Base-by-base conservation (phyloP, 2,329 filamentous ascomycete species). In the Bipolaris gigantea region DNA sequence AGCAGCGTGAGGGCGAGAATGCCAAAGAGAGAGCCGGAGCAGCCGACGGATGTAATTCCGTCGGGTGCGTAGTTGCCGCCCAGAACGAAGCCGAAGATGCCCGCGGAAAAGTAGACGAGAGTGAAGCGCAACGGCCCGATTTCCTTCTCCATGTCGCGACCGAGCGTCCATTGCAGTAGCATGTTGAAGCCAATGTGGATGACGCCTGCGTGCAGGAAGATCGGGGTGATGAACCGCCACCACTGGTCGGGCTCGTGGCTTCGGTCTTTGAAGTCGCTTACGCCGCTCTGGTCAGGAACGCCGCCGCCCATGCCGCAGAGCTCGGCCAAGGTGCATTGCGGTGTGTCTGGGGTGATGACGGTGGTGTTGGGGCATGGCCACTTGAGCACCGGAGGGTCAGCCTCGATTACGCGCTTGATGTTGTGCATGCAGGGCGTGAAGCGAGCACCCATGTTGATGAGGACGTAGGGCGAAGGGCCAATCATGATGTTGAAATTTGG, bases 151-250 rank as follows among this genome's bases (percentile, higher is more conserved):
- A 99, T 96, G 66, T 99, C 94, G 36, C 89, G 87, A 27, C 89
- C 94, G 50, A 97, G 84, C 0, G 90, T 95, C 67, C 97, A 76
- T 73, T 99, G 94, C 19, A 97, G 82, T 7, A 97, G 82, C 76
- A 99, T 82, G 75, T 99, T 99, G 82, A 97, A 97, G 15, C 86
- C 90, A 54, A 99, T 97, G 71, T 99, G 94, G 59, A 99, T 88
- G 51, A 99, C 77, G 13, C 94, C 94, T 1, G 91, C 92, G 69
- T 99, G 94, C 66, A 99, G 80, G 77, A 99, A 99, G 57, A 99
- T 97, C 35, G 94, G 93, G 1, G 88, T 79, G 69, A 99, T 97
- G 78, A 99, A 97, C 56, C 94, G 89, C 76, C 85, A 99, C 94
- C 94, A 99, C 74, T 99, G 94, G 71, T 97, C 87, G 0, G 94